Percentiles rank a stretch among this genome's conserved stretches.
phyloP scores from a whole-genome alignment of 345 rosid species.

The Psidium friedrichsthalianum region DNA sequence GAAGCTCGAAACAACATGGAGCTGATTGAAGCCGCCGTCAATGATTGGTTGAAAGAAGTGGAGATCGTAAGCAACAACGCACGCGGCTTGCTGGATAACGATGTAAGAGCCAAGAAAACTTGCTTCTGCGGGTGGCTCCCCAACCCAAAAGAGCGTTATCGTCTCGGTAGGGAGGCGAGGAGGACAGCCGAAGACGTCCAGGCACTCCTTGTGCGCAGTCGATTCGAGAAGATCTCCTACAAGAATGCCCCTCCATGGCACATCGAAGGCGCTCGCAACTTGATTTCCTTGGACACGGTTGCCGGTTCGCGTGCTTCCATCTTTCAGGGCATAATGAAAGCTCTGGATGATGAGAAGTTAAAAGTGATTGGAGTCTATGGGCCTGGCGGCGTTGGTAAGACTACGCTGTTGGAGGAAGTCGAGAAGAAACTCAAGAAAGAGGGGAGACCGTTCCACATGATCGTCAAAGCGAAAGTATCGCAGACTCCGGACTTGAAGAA shows the following conservation, averaged over 20 bases:
- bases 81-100: not conserved
- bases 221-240: no score
- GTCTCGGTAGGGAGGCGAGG: not conserved
- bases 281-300: no score
- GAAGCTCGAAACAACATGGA: not conserved
- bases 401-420: no score
- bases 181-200: accelerated
- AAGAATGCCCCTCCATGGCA: not conserved
- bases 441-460: no score
- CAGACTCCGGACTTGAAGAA: no score
- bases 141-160: accelerated
- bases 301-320: not conserved
- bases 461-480: no score
- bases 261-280: no score
- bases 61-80: not conserved
- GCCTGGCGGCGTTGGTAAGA: no score
- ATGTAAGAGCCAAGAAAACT: not conserved
- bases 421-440: no score
- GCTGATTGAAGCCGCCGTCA: accelerated
- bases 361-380: no score
- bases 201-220: no score
- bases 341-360: not conserved
- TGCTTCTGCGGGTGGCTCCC: not conserved
- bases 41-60: not conserved
- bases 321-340: not conserved